phyloP scores from a whole-genome alignment of 73 alveolate species.

The Breviolum minutum region DNA sequence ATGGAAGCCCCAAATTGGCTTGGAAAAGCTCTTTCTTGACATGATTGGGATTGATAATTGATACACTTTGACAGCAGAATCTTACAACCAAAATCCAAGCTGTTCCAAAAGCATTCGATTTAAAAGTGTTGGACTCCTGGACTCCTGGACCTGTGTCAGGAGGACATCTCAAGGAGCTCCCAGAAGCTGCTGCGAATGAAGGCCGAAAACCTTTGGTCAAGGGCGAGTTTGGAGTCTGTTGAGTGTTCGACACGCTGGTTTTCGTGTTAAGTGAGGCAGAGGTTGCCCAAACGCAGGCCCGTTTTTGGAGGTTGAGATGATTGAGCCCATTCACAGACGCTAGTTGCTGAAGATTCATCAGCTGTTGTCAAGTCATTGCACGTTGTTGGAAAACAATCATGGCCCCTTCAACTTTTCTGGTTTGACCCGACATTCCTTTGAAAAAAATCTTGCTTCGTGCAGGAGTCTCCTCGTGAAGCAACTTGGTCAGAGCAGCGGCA shows the following conservation, averaged over 20 bases:
- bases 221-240: too few relatives aligned
- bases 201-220: neutral
- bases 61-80: too few relatives aligned
- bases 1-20: too few relatives aligned
- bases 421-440: neutral
- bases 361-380: neutral
- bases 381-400: too few relatives aligned
- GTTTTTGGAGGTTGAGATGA: neutral
- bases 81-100: too few relatives aligned
- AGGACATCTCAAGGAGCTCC: conserved; percentile 21
- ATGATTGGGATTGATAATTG: too few relatives aligned
- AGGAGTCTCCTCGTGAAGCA: neutral
- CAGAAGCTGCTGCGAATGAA: conserved; percentile 18
- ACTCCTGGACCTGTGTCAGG: too few relatives aligned
- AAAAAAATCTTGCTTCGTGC: neutral
- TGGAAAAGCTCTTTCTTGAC: too few relatives aligned
- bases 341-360: neutral
- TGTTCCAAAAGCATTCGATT: too few relatives aligned
- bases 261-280: neutral
- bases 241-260: too few relatives aligned
- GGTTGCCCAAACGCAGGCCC: conserved; percentile 1
- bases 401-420: neutral
- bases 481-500: conserved; percentile 27
- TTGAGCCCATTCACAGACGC: neutral
- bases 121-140: too few relatives aligned